Base-by-base conservation (phyloP, 371 early-diverging fungal species). In the Saksenaea oblongispora region DNA sequence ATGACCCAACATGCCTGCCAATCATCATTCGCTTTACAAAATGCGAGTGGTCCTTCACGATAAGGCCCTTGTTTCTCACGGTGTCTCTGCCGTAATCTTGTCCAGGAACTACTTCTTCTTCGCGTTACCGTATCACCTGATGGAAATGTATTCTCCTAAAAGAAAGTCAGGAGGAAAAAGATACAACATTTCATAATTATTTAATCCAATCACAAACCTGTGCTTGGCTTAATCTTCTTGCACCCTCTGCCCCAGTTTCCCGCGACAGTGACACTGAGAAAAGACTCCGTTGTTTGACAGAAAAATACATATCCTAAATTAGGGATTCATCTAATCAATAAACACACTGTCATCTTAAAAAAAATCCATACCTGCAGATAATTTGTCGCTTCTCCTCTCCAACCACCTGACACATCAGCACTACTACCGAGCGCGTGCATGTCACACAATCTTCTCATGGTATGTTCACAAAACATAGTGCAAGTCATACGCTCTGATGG, bases 1-100 rank as follows among this genome's bases (percentile, higher is more conserved):
- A 70, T 66, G 42, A 66, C 66, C 71, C 71, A 70, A 60, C 71
- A 70, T 2, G 58, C 56, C 36, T 63, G 59, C 71, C 71, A 70
- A 17, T 56, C 57, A 11, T 63, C 64, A 31, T 53, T 27, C 44
- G 24, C 61, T 56, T 66, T 58, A 34, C 63, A 56, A 37, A 61
- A 61, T 22, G 71, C 58, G 13, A 66, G 39, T 14, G 71, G 66
- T 17, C 71, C 71, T 57, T 70, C 62, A 56, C 66, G 62, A 37
- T 66, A 62, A 37, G 71, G 71, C 22, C 71, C 71, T 34, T 42
- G 59, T 59, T 64, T 63, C 44, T 68, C 60, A 54, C 56, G 47
- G 17, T 60, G 41, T 56, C 56, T 68, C 41, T 59, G 44, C 9
- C 64, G 59, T 26, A 68, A 39, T 24, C 59, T 63, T 14, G 64